Base-by-base conservation (phyloP, 2,329 filamentous ascomycete genomes). In the Orbilia brochopaga region DNA sequence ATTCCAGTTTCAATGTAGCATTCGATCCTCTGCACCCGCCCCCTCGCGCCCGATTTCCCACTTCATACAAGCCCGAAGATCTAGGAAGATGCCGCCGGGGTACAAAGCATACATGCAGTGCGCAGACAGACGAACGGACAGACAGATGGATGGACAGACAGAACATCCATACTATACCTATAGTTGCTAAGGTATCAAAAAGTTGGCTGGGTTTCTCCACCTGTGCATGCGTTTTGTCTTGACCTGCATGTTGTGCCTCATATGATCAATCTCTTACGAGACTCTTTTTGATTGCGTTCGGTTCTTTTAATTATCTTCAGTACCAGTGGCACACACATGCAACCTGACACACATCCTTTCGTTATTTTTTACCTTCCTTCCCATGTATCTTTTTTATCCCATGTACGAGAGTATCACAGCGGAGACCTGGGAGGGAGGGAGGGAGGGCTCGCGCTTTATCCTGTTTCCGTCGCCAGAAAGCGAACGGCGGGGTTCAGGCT, bases 251-350 rank as follows among this genome's bases (percentile, higher is more conserved):
- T 52, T 27, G 24, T 46, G 15, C 60, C 67, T 72, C 60, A 65
- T n/a, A n/a, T 72, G 67, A 72, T 72, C 67, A 72, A 72, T 65
- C 32, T 65, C 55, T 60, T 64, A 72, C 60, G 56, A 70, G 60
- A 65, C n/a, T n/a, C n/a, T n/a, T 72, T 48, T 48, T 72, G 67
- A 72, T 72, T 72, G 67, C 51, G 64, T 55, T n/a, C n/a, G n/a
- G n/a, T n/a, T n/a, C n/a, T n/a, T 70, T 42, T 21, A 27, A 51
- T 51, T 64, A 65, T 61, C 52, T 64, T 72, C 48, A 72, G 67
- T 72, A 64, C 66, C 60, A 56, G 30, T 44, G 42, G 58, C 60
- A 42, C 55, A 61, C 64, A 54, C 35, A 52, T 19, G 51, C 30
- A 37, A 44, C 48, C 56, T 48, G 44, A 48, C 44, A 48, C 37